A percentile compares a stretch with the other conserved stretches of the same genome.
Evolutionary conservation across 208 protist genomes (phyloP).

Genomic region (Crithidia fasciculata): DNA sequence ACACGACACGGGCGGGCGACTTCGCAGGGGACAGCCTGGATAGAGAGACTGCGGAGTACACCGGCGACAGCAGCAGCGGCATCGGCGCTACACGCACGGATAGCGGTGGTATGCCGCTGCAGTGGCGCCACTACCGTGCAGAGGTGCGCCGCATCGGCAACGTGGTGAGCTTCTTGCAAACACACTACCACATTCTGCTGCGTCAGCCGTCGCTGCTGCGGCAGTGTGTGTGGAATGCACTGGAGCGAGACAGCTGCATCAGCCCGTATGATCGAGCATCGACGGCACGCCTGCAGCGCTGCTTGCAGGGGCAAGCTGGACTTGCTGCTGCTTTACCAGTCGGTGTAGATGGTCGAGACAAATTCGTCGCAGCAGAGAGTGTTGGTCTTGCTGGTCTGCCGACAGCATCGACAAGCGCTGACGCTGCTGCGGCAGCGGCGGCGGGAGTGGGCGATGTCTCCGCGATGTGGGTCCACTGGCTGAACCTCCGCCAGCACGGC

Average conservation of each 20-base stretch:
- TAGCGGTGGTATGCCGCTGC: conserved; percentile 18
- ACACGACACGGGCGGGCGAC: not conserved
- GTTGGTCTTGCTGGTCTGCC: too few species aligned
- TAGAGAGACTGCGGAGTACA: not conserved
- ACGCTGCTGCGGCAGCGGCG: not conserved
- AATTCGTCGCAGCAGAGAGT: too few species aligned
- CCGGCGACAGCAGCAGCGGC: not conserved
- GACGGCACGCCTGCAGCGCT: conserved; percentile 9
- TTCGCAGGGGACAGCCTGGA: not conserved
- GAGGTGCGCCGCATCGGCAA: conserved; percentile 33
- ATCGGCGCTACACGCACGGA: not conserved
- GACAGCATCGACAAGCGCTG: not conserved
- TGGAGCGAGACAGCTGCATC: conserved; percentile 30
- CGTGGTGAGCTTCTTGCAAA: conserved; percentile 62
- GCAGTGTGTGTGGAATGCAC: conserved; percentile 76
- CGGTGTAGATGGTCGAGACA: too few species aligned
- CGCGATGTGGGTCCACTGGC: conserved; percentile 68
- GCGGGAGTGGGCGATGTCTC: not conserved
- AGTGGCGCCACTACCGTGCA: conserved; percentile 22
- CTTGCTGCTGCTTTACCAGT: not conserved
- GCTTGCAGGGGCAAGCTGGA: not conserved
- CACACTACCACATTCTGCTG: conserved; percentile 64
- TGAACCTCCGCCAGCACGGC: conserved; percentile 66
- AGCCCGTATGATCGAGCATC: conserved; percentile 40
- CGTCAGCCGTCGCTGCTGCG: conserved; percentile 57